These are phyloP conservation scores for Clonostachys rhizophaga DNA, from an alignment of 2,329 filamentous ascomycete genomes.

Conservation along the genomic window DNA sequence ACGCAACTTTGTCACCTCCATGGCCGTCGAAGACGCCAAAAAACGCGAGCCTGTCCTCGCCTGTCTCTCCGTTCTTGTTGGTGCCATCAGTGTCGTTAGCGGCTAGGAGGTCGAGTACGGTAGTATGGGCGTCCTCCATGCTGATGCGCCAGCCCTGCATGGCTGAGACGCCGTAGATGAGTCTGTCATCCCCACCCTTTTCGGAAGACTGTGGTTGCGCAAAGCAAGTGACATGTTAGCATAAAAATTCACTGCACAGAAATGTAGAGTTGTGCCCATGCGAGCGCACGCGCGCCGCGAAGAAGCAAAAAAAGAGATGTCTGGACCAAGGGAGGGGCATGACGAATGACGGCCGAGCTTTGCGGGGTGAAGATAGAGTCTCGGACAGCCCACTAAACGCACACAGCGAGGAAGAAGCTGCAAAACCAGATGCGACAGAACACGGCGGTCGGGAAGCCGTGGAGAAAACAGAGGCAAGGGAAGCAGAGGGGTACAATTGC, in stretches of 20 bases:
- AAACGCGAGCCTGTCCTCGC: slow-evolving; percentile 77
- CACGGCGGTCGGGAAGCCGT: too few species aligned
- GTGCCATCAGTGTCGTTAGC: slow-evolving; percentile 21
- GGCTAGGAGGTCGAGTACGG: slow-evolving; percentile 77
- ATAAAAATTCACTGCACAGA: not conserved
- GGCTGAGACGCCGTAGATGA: slow-evolving; percentile 90
- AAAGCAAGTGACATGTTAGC: slow-evolving; percentile 13
- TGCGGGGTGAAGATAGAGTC: too few species aligned
- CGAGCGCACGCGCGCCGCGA: too few species aligned
- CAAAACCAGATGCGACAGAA: too few species aligned
- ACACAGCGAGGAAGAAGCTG: too few species aligned
- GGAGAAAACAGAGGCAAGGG: too few species aligned
- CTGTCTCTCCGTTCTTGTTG: slow-evolving; percentile 50
- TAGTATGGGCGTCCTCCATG: slow-evolving; percentile 96
- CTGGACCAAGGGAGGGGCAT: too few species aligned
- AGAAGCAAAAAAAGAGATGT: too few species aligned
- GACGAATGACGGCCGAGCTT: too few species aligned
- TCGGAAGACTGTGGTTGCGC: slow-evolving; percentile 65
- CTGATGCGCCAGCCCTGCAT: slow-evolving; percentile 99
- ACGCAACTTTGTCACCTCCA: slow-evolving; percentile 91
- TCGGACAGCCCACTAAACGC: too few species aligned
- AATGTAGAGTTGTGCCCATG: not conserved
- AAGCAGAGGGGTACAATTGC: too few species aligned
- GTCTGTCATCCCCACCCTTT: slow-evolving; percentile 86
- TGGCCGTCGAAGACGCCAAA: slow-evolving; percentile 98